Base-by-base conservation (phyloP, 2,329 filamentous ascomycete genomes). In the Arachnomyces sp. region DNA sequence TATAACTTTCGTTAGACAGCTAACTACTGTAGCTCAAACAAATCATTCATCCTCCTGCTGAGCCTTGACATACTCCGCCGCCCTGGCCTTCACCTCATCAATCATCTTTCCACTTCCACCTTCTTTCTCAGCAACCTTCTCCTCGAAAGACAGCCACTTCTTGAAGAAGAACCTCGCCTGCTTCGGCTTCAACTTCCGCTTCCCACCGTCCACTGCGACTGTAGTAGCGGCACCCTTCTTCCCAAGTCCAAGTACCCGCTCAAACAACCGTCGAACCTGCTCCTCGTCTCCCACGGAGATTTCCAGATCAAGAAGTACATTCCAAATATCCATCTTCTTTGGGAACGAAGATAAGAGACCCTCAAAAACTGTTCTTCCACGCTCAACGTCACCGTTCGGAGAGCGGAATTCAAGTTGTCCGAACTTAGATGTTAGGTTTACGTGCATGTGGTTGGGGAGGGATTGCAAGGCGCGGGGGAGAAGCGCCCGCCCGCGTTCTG, bases 291-390 rank as follows among this genome's bases (percentile, higher is more conserved):
- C 72, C 45, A 66, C 61, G 52, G 69, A 73, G 41, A 81, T 74
- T 67, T 98, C 92, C 41, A 95, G 73, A 57, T 94, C 88, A 1
- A 95, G 67, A 49, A 25, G 80, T 63, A 94, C 82, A 62, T 87
- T 92, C 90, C 90, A 96, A 38, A 96, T 70, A 59, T 95, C 88
- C 44, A 87, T 79, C 60, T 87, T 85, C 70, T 93, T 94, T 34
- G 88, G 86, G 69, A 82, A 94, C 3, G 83, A 82, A 28, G 79
- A 76, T 6, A 98, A 72, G 7, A 98, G 72, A 30, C 82, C 84
- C 63, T 95, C 90, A 54, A 96, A 96, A 57, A 96, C 82, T 17
- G 93, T 98, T 13, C 93, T 82, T 7, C 92, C 92, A 43, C 86
- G 84, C 66, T 98, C 93, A 2, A 87, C 71, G 53, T 93, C 85